Base-by-base conservation (phyloP, 2,329 filamentous ascomycete species). In the Emmonsiellopsis sp. region DNA sequence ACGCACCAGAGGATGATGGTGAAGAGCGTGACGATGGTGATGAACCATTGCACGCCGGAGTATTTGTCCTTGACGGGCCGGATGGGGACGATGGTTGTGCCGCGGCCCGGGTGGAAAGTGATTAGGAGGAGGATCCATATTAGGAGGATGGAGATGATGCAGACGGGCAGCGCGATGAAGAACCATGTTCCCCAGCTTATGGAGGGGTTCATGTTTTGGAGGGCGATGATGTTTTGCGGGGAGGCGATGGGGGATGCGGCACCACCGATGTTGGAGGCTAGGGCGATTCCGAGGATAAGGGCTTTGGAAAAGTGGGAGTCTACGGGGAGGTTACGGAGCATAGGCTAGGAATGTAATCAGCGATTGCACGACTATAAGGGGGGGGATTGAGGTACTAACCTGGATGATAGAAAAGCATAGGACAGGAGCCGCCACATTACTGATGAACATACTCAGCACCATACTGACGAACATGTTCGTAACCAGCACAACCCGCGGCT, bases 391-490 rank as follows among this genome's bases (percentile, higher is more conserved):
- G 30, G 13, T 20, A 57, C 77, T 62, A 70, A 88, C 86, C 79
- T 95, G 91, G 56, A 98, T 95, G 64, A 98, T 96, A 16, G 90
- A 95, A 70, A 94, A 97, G 76, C 93, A 98, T 38, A 98, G 79
- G 8, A 98, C 93, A 0, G 93, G 93, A 1, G 94, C 92, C 1
- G 93, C 93, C 31, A 98, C 94, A 62, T 98, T 98, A 73, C 90
- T 95, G 65, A 98, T 97, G 78, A 95, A 89, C 93, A 98, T 98
- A 63, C 90, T 96, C 7, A 94, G 86, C 68, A 98, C 94, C 65
- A 93, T 94, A 53, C 92, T 91, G 42, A 98, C 93, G 63, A 96
- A 91, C 93, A 98, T 98, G 73, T 92, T 96, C 52, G 92, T 93
- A n/a, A 98, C 73, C 4, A 98, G 78, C 3, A 98, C 93, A 2